Evolutionary conservation across 164 flowering plant genomes (phyloP).

Genomic region (Malania oleifera): DNA sequence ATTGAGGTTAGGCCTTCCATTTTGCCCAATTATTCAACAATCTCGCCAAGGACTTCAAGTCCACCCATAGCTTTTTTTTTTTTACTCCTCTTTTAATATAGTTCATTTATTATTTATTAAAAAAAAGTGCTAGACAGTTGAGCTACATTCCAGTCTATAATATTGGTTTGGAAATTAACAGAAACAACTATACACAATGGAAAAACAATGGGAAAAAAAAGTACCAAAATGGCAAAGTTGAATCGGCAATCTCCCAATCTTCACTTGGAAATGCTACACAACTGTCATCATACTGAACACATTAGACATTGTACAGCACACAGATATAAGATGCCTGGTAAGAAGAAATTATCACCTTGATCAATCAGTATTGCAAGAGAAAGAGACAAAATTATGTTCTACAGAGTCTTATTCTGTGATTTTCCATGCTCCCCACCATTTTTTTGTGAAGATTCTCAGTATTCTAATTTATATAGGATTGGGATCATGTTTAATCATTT

Average conservation of each 20-base stretch:
- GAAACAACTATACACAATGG: not conserved
- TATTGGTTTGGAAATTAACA: not conserved
- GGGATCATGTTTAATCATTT: not conserved
- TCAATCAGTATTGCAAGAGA: not conserved
- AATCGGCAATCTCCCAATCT: conserved; percentile 97
- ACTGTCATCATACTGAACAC: conserved; percentile 36
- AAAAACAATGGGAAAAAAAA: not conserved
- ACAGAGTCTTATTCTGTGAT: not conserved
- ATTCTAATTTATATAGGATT: not conserved
- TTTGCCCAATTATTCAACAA: too few relatives aligned
- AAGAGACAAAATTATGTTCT: not conserved
- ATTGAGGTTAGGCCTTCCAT: too few relatives aligned
- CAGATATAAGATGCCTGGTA: not conserved
- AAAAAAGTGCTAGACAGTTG: too few relatives aligned
- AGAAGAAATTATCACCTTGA: not conserved
- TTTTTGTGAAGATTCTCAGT: too few relatives aligned
- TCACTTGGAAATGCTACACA: conserved; percentile 91
- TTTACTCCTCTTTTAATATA: too few relatives aligned
- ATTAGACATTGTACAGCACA: conserved; percentile 8
- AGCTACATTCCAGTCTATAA: not conserved
- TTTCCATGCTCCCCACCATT: not conserved
- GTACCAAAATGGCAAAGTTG: conserved; percentile 93
- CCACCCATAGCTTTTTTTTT: too few relatives aligned
- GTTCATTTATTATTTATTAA: too few relatives aligned
- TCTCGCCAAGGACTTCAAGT: too few relatives aligned